Conservation (phyloP, 768 basidiomycete species). For the Crucibulum laeve region DNA sequence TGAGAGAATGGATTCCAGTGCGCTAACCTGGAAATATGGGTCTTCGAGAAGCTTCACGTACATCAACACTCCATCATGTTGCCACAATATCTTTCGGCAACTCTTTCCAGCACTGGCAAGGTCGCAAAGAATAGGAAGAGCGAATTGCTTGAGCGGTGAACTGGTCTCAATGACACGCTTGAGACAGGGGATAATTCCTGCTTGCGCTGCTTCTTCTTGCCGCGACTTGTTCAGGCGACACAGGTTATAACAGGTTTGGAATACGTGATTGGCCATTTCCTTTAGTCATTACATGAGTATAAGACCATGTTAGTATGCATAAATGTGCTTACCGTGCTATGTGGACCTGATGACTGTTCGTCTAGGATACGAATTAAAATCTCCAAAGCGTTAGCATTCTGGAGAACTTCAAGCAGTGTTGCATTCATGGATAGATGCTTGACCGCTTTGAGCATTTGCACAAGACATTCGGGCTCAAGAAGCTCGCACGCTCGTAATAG, state of each 20-base stretch:
- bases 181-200: conserved; percentile 89
- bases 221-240: conserved; percentile 91
- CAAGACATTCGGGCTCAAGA: conserved; percentile 84
- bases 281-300: conserved; percentile 24
- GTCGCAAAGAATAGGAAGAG: conserved; percentile 94
- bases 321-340: conserved; percentile 63
- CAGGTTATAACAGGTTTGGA: conserved; percentile 96
- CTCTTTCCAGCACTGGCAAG: conserved; percentile 93
- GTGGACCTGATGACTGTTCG: conserved; percentile 71
- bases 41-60: conserved; percentile 78
- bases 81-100: conserved; percentile 87
- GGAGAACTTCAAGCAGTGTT: conserved; percentile 84
- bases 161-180: conserved; percentile 84
- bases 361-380: conserved; percentile 83
- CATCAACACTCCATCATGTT: conserved; percentile 83
- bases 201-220: conserved; percentile 96
- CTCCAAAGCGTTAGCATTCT: conserved; percentile 94
- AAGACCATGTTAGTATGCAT: neutral
- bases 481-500: conserved; percentile 83
- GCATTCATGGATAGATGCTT: conserved; percentile 96
- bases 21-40: conserved; percentile 89
- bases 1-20: conserved; percentile 83
- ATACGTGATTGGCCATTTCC: conserved; percentile 97
- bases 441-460: conserved; percentile 88
- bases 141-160: conserved; percentile 95